These are phyloP conservation scores for Coccomyxa subellipsoidea DNA, from an alignment of 163 green algal genomes.

Conservation along the genomic window DNA sequence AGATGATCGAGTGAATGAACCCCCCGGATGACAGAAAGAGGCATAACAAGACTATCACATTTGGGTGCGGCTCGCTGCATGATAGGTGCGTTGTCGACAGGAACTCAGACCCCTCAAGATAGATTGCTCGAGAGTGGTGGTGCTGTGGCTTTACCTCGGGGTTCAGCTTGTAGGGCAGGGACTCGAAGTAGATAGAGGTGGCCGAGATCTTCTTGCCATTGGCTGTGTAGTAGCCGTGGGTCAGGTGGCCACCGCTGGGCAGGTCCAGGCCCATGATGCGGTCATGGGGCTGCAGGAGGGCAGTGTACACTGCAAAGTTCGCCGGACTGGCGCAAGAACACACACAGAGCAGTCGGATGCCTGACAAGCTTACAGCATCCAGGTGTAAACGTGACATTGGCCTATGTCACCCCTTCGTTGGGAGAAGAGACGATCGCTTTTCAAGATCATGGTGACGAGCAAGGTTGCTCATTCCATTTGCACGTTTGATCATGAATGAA, in stretches of 20 bases:
- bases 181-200: slow-evolving; percentile 80
- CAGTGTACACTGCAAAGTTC: slow-evolving; percentile 87
- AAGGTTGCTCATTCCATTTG: too few relatives aligned
- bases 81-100: too few relatives aligned
- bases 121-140: too few relatives aligned
- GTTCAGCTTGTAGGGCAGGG: slow-evolving; percentile 95
- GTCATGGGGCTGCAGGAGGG: slow-evolving; percentile 76
- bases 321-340: slow-evolving; percentile 46
- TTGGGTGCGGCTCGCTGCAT: too few relatives aligned
- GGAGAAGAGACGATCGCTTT: too few relatives aligned
- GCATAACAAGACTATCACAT: too few relatives aligned
- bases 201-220: slow-evolving; percentile 67
- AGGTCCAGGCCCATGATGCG: slow-evolving; percentile 88
- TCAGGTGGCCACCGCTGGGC: slow-evolving; percentile 79
- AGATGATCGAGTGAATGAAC: too few relatives aligned
- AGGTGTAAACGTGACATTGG: neutral
- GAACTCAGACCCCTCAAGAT: too few relatives aligned
- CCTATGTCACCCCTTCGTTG: neutral
- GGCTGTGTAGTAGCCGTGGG: slow-evolving; percentile 86
- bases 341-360: neutral
- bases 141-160: slow-evolving; percentile 51
- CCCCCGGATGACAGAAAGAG: too few relatives aligned
- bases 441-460: too few relatives aligned
- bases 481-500: too few relatives aligned
- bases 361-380: too few relatives aligned